Base-by-base conservation (phyloP, 169 alveolate genomes). In the Cryptosporidium sp. region DNA sequence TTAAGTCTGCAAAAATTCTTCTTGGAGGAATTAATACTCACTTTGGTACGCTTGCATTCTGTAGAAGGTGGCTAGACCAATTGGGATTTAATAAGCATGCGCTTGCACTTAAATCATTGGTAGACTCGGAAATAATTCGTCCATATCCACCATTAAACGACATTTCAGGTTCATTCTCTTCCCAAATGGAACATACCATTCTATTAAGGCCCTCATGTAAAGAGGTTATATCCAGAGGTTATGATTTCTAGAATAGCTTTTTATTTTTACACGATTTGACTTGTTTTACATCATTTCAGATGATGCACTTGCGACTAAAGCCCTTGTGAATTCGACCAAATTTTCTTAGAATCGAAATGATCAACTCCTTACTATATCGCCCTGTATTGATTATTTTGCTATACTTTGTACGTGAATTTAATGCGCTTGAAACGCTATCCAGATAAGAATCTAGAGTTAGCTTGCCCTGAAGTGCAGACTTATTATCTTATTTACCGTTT, bases 121-220 rank as follows among this genome's bases (percentile, higher is more conserved):
- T 97, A 37, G 99, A 99, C 93, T 93, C 96, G 71, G 99, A 98
- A 70, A 96, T 99, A 4, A 98, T 99, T 69, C 95, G 94, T 26
- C 99, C 99, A 8, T 98, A 98, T 92, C 99, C 99, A 18, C 99
- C 99, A 10, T 96, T 99, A 37, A 93, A 97, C 85, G 99, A 99
- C 94, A 94, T 95, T 8, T 93, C 93, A 69, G 99, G 99, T 80
- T 93, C 98, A 23, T 98, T 94, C 93, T 98, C 99, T n/a, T 97
- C 99, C 14, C 99, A 99, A 94, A 97, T 96, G 98, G 99, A 99
- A 84, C 99, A 99, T 93, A 99, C 99, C 52, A 93, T 99, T 31
- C 85, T 98, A 91, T 94, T 98, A 43, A 96, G 99, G 91, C 99
- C 99, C 1, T 96, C 99, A 12, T 95, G 99, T 84, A 98, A 98